Conservation (phyloP, 495 filamentous ascomycete genomes). For the Cetradonia linearis region DNA sequence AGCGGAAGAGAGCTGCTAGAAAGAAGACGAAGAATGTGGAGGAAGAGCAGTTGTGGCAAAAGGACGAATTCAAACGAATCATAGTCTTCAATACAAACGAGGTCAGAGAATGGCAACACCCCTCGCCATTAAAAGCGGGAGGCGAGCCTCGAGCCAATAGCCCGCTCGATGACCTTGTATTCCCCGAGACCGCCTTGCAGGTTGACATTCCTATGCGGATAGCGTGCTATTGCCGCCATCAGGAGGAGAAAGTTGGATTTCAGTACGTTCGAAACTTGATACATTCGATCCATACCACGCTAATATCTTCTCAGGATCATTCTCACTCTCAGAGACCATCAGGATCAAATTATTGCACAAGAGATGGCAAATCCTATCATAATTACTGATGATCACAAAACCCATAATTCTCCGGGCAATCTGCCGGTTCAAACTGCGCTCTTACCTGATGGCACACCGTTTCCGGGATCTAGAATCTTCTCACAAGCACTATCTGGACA, state of each 20-base stretch:
- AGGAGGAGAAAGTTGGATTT: constrained; percentile 83
- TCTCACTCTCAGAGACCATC: constrained; percentile 78
- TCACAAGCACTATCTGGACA: constrained; percentile 32
- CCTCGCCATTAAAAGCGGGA: constrained; percentile 30
- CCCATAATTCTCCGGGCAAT: constrained; percentile 39
- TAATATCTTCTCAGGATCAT: constrained; percentile 49
- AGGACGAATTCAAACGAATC: constrained; percentile 66
- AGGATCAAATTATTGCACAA: constrained; percentile 66
- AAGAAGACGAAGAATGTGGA: constrained; percentile 82
- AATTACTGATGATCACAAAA: constrained; percentile 97
- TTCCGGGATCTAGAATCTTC: constrained; percentile 40
- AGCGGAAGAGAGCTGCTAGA: constrained; percentile 77
- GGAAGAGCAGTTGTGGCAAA: constrained; percentile 68
- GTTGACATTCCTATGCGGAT: constrained; percentile 89
- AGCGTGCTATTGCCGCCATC: constrained; percentile 91
- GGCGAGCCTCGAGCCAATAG: constrained; percentile 7
- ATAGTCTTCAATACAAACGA: constrained; percentile 94
- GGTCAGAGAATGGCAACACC: constrained; percentile 70
- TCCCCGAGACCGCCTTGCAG: constrained; percentile 55
- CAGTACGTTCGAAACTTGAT: constrained; percentile 37
- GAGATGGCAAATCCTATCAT: constrained; percentile 77
- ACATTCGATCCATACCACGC: constrained; percentile 17
- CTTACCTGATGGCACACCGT: constrained; percentile 34
- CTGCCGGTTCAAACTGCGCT: constrained; percentile 31
- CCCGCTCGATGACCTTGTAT: constrained; percentile 14